phyloP scores from a whole-genome alignment of 225 moss, liverwort and hornwort species.

The Bryum argenteum region DNA sequence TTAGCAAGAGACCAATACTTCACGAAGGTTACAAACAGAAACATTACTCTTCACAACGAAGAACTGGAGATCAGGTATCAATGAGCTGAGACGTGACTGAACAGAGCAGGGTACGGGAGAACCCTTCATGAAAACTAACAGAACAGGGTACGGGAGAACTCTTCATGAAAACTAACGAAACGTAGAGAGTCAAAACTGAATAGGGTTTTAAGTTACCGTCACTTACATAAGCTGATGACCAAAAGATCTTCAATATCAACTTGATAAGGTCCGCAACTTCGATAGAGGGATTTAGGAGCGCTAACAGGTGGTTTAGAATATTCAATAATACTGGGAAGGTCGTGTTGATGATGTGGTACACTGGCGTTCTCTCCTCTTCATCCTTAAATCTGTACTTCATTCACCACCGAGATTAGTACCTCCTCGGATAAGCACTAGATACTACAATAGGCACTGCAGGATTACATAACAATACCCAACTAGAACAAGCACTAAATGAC shows the following conservation, averaged over 20 bases:
- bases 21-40: background rate
- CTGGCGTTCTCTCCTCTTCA: slow-evolving; percentile 95
- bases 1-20: slow-evolving; percentile 7
- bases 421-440: slow-evolving; percentile 19
- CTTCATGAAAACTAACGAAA: background rate
- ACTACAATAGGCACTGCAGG: background rate
- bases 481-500: background rate
- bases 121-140: background rate
- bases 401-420: background rate
- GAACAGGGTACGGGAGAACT: background rate
- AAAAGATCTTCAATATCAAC: slow-evolving; percentile 99
- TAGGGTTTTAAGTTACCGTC: background rate
- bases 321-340: slow-evolving; percentile 92
- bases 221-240: slow-evolving; percentile 98
- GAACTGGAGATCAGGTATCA: background rate
- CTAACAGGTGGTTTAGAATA: slow-evolving; percentile 88
- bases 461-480: background rate
- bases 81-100: background rate
- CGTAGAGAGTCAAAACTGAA: background rate
- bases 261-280: slow-evolving; percentile 98
- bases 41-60: background rate
- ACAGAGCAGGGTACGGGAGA: background rate
- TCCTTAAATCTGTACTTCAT: slow-evolving; percentile 82
- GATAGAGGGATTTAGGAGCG: slow-evolving; percentile 68
- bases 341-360: slow-evolving; percentile 85